Evolutionary conservation across 805 yeast species (phyloP), one percentile per base, ranked within the genome.

Genomic region (Kodamaea sagamina): DNA sequence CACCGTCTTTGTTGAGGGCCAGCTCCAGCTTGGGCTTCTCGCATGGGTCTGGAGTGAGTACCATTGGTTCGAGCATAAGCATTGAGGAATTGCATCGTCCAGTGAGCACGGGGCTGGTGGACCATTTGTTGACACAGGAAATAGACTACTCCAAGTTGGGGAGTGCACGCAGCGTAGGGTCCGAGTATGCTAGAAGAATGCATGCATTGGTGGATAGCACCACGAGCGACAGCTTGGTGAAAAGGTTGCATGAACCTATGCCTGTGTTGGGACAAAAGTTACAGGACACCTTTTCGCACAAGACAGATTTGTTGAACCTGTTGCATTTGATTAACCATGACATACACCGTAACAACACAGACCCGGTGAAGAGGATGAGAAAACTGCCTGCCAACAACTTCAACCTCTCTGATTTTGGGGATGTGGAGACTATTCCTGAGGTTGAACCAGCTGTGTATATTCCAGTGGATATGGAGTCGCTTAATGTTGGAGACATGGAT

Each of bases 391-490:
- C 17, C 19, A 16, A 36, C 25, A 24, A 28, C 4, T 21, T 11
- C 17, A 36, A 16, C 8, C 50, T 53, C 0, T 61, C 55, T 12
- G 60, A 62, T 26, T 72, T 67, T 18, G 62, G 62, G 32, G 77
- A 73, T 40, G 63, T 80, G n/a, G 86, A 81, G 47, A 55, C 58
- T 31, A 72, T 71, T 16, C 77, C 84, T 4, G 56, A 59, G 16
- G 57, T 54, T 21, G 61, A 61, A 2, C 74, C 68, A 16, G 48
- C 70, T 17, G 69, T 72, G 2, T 71, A 74, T 46, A 55, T 64
- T 4, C 84, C 84, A 18, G 51, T 63, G 47, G 72, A 71, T 43
- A 61, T 70, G 47, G 70, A 68, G n/a, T 71, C 74, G 1, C 61
- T 75, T 22, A 53, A 62, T 8, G 52, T 57, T n/a, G 47, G 44